Evolutionary conservation across 2,329 filamentous ascomycete genomes (phyloP), one percentile per base, ranked within the genome.

Genomic region (Colletotrichum siamense): DNA sequence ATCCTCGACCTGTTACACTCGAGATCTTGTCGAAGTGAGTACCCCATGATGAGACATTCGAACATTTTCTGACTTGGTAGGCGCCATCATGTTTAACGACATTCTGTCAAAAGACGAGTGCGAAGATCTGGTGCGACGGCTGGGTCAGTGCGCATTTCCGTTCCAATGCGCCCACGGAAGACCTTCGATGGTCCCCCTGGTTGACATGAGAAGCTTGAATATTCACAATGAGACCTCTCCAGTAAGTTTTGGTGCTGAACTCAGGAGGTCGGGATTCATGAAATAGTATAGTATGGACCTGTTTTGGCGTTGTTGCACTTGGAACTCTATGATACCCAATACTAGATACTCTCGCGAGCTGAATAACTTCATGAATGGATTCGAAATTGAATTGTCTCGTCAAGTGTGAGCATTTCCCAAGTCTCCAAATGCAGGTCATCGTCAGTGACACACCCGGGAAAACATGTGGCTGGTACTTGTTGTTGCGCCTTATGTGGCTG

Each of bases 41-140:
- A 3, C 6, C 0, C 28, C 55, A 13, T 10, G 6, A 52, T 4
- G 16, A 22, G n/a, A 4, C 16, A 0, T 30, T 28, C 8, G 28
- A 13, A 18, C 64, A 6, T 78, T 80, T 59, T 81, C 72, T 71
- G 12, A 61, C 16, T 15, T 1, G 2, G 0, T 18, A 89, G 88
- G 87, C 44, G 94, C 95, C 4, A 92, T 97, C 82, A 96, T 96
- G 94, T 98, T 98, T 84, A 96, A 96, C 79, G 95, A 98, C 80
- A 81, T 85, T 8, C 84, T 97, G 9, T 88, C 87, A 0, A 77
- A 82, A 1, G 83, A 87, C 0, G 89, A 95, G 78, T 96, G 95
- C 79, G 79, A 84, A 12, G 81, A 83, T 1, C 83, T 97, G 39
- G 82, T 96, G 0, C 76, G 71, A 3, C 87, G 87, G 5, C 84